Conservation (phyloP, 2,329 filamentous ascomycete genomes). For the Alternaria arbusti region DNA sequence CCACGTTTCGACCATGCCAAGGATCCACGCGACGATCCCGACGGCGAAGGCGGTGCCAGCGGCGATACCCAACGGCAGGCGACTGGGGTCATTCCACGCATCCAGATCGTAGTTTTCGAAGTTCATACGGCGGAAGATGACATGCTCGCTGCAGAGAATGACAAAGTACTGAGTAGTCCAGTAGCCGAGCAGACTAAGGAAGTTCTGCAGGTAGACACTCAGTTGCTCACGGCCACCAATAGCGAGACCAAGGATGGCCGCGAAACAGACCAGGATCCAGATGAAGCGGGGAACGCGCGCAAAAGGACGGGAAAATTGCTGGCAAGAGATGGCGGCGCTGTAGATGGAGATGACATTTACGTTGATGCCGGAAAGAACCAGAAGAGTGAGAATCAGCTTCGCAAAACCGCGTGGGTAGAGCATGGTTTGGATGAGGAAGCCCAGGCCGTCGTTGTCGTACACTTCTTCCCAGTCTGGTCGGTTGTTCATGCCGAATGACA, state of each 20-base stretch:
- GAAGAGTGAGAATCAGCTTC: constrained; percentile 56
- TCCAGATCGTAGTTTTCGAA: constrained; percentile 54
- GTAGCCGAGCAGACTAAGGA: constrained; percentile 55
- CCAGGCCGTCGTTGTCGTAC: constrained; percentile 54
- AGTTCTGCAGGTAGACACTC: constrained; percentile 53
- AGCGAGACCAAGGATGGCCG: constrained; percentile 52
- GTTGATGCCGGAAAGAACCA: constrained; percentile 53
- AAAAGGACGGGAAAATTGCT: constrained; percentile 56
- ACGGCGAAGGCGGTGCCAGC: constrained; percentile 48
- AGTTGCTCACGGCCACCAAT: constrained; percentile 53
- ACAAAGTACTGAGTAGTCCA: constrained; percentile 56
- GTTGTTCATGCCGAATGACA: constrained; percentile 45
- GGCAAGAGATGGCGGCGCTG: constrained; percentile 53
- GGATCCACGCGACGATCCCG: constrained; percentile 54
- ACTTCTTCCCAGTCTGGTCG: constrained; percentile 47
- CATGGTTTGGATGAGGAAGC: constrained; percentile 55
- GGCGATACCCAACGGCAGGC: constrained; percentile 52
- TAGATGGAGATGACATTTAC: constrained; percentile 60
- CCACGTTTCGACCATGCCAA: constrained; percentile 67
- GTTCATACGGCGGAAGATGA: constrained; percentile 59
- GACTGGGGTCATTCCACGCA: constrained; percentile 54
- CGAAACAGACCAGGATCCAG: constrained; percentile 54
- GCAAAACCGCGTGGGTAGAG: constrained; percentile 56
- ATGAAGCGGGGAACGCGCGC: constrained; percentile 60
- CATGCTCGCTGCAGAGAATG: constrained; percentile 55